phyloP scores from a whole-genome alignment of 163 green algal species.

The Scenedesmus sp. region DNA sequence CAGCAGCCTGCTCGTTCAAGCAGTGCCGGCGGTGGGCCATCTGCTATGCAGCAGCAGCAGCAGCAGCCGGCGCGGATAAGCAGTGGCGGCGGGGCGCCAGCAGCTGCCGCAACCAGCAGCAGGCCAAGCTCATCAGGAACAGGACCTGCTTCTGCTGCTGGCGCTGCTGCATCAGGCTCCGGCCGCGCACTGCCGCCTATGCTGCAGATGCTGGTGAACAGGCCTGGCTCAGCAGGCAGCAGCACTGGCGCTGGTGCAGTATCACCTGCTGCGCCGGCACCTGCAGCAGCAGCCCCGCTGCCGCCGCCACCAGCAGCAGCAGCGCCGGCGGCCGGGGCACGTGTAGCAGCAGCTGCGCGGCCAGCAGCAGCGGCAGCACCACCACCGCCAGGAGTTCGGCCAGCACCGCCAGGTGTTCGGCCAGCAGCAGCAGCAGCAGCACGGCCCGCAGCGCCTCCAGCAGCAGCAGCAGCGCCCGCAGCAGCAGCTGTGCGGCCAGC shows the following conservation, averaged over 20 bases:
- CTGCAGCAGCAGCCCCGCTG: neutral
- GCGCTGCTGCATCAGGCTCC: neutral
- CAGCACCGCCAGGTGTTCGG: too few relatives aligned
- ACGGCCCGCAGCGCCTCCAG: neutral
- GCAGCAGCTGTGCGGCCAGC: neutral
- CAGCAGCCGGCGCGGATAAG: too few relatives aligned
- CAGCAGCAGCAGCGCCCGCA: neutral
- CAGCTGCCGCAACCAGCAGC: neutral
- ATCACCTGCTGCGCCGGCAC: neutral
- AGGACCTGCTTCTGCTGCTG: neutral
- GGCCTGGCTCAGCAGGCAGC: slow-evolving; percentile 11
- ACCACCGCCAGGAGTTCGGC: too few relatives aligned
- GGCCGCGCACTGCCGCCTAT: slow-evolving; percentile 18
- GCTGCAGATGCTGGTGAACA: slow-evolving; percentile 33
- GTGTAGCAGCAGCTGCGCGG: neutral
- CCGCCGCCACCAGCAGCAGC: neutral
- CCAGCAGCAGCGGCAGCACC: neutral
- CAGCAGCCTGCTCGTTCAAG: too few relatives aligned
- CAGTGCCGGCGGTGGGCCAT: neutral
- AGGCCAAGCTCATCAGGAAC: neutral
- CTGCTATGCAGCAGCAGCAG: neutral
- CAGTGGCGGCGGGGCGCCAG: too few relatives aligned
- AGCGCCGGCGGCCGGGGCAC: neutral
- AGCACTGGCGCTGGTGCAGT: too few relatives aligned
- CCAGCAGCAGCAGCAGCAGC: neutral